Percentiles rank a stretch among this genome's conserved stretches.
Conservation (phyloP, 345 rosid species). For the Eucalyptus rudis region DNA sequence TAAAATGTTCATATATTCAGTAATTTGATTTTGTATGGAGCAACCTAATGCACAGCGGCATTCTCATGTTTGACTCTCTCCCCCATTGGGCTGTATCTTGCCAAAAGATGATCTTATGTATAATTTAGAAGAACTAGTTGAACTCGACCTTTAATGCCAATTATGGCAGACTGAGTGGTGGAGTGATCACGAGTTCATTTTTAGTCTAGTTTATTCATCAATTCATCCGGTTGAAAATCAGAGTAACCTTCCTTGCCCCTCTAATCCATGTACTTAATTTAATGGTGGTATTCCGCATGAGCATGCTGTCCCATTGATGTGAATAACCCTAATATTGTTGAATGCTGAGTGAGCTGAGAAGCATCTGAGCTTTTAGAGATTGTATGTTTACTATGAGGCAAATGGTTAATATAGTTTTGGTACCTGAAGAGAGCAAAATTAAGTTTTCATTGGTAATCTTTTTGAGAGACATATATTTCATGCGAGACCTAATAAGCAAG, state of each 20-base stretch:
- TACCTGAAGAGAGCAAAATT: background rate
- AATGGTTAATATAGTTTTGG: background rate
- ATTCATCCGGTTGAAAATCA: background rate
- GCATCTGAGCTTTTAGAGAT: background rate
- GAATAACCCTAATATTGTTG: background rate
- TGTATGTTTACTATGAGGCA: background rate
- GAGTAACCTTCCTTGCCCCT: background rate
- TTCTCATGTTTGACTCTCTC: background rate
- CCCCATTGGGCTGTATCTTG: background rate
- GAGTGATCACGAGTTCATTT: background rate
- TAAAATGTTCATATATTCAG: background rate
- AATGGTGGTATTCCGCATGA: background rate
- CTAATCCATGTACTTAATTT: background rate
- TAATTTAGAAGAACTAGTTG: background rate
- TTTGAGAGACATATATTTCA: background rate
- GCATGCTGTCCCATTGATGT: background rate
- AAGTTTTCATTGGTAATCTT: background rate
- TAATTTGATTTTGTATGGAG: background rate
- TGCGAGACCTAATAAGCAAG: background rate
- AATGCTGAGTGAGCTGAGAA: background rate
- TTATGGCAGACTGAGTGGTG: background rate
- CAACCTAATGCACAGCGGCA: background rate
- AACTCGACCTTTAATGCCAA: background rate
- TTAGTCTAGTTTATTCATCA: background rate
- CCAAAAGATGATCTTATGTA: background rate